Conservation (phyloP, 116 monocot genomes). For the Cymodocea nodosa region DNA sequence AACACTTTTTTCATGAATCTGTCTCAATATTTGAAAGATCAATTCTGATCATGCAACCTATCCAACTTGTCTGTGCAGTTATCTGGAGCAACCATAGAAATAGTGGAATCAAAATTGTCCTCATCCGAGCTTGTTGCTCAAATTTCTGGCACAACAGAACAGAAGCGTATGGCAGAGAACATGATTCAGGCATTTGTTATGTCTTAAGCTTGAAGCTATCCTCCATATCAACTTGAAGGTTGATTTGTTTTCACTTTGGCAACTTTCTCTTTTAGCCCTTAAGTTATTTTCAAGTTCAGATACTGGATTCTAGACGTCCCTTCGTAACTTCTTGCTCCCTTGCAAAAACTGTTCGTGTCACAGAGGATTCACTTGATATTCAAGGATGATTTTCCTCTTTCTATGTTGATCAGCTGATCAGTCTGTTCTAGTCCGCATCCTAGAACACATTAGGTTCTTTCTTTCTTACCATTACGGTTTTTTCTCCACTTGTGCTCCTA, state of each 20-base stretch:
- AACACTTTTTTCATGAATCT: too few species aligned
- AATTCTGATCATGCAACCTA: too few species aligned
- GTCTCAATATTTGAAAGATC: too few species aligned
- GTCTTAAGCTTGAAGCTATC: conserved; percentile 27
- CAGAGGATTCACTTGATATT: neutral
- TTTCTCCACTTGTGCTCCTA: too few species aligned
- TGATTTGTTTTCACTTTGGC: neutral
- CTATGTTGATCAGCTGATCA: neutral
- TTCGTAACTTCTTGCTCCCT: neutral
- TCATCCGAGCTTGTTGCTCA: conserved; percentile 66
- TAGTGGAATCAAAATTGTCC: conserved; percentile 67
- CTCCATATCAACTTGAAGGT: neutral
- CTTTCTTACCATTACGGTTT: too few species aligned
- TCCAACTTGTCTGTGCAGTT: conserved; percentile 38
- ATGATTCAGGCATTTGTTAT: conserved; percentile 93
- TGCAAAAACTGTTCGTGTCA: conserved; percentile 4
- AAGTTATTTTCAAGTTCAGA: conserved; percentile 1
- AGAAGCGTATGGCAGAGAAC: conserved; percentile 85
- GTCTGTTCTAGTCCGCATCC: too few species aligned
- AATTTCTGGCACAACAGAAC: conserved; percentile 75
- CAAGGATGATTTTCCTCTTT: neutral
- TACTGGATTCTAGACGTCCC: conserved; percentile 1
- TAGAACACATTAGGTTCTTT: too few species aligned
- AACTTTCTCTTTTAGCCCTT: conserved; percentile 1
- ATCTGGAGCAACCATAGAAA: conserved; percentile 82